Conservation (phyloP, 805 yeast species). For the Kodamaea hsintzibuensis region DNA sequence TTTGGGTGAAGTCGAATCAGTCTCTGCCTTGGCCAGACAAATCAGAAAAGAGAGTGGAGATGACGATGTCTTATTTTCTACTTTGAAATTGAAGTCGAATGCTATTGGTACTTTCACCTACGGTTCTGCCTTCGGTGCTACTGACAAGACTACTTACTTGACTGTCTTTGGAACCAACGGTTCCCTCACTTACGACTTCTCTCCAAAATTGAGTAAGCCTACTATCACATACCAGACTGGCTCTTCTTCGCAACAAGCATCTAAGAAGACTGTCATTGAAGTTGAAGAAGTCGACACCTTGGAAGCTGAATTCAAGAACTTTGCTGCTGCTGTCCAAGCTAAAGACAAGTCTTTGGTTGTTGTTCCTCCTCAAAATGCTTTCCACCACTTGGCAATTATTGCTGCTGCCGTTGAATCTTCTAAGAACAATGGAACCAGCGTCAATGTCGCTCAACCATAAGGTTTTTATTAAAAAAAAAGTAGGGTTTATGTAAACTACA, state of each 20-base stretch:
- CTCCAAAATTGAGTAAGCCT: conserved; percentile 46
- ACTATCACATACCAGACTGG: conserved; percentile 36
- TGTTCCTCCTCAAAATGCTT: conserved; percentile 74
- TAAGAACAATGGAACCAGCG: conserved; percentile 49
- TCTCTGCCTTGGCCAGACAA: conserved; percentile 78
- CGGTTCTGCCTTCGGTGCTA: conserved; percentile 84
- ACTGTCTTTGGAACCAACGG: conserved; percentile 81
- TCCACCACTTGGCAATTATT: conserved; percentile 90
- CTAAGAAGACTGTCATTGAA: conserved; percentile 45
- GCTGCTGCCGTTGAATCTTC: conserved; percentile 83
- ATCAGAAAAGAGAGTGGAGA: conserved; percentile 75
- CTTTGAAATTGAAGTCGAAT: conserved; percentile 59
- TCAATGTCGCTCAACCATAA: conserved; percentile 36
- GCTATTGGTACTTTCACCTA: conserved; percentile 83
- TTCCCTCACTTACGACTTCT: conserved; percentile 64
- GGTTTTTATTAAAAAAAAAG: too few species aligned
- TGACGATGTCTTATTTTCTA: conserved; percentile 77
- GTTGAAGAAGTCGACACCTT: conserved; percentile 47
- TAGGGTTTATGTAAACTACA: not conserved
- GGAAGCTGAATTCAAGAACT: conserved; percentile 48
- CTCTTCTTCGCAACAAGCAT: conserved; percentile 44
- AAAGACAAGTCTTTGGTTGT: conserved; percentile 59
- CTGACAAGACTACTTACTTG: conserved; percentile 65
- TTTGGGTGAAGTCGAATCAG: conserved; percentile 68
- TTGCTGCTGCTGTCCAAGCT: conserved; percentile 57